Percentiles rank a stretch among this genome's conserved stretches.
Conservation (phyloP, 495 filamentous ascomycete genomes). For the Lichenothelia convexa region DNA sequence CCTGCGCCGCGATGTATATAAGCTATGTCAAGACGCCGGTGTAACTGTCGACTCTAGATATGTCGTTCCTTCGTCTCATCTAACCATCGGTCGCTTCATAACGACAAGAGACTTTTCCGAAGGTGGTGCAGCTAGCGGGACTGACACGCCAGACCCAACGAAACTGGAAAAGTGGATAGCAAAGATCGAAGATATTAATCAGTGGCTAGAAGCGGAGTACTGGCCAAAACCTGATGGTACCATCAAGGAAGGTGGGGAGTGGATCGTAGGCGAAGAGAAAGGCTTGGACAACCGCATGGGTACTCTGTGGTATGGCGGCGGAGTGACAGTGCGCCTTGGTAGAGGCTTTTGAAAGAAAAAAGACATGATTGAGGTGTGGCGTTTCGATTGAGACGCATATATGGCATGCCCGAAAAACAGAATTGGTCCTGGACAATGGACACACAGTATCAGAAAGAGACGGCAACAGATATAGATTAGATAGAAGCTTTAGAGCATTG, state of each 20-base stretch:
- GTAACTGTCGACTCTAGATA: conserved; percentile 55
- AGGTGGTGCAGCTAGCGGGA: conserved; percentile 11
- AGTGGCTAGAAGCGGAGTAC: conserved; percentile 43
- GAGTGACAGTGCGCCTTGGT: conserved; percentile 9
- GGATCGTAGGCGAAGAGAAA: conserved; percentile 29
- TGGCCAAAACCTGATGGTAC: conserved; percentile 36
- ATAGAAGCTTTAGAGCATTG: too few species aligned
- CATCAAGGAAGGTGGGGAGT: conserved; percentile 33
- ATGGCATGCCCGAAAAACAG: too few species aligned
- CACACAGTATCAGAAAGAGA: too few species aligned
- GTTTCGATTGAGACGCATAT: too few species aligned
- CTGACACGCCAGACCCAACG: too few species aligned
- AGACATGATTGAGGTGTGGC: too few species aligned
- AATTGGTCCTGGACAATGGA: too few species aligned
- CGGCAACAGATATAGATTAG: too few species aligned
- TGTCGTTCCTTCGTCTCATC: conserved; percentile 68
- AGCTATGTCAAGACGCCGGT: conserved; percentile 34
- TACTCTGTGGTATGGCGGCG: conserved; percentile 15
- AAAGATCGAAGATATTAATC: conserved; percentile 59
- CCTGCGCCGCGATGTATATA: conserved; percentile 60
- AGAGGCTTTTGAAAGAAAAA: conserved; percentile 14
- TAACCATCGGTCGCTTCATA: conserved; percentile 71
- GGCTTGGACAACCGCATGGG: conserved; percentile 11
- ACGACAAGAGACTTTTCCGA: conserved; percentile 28
- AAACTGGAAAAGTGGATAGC: conserved; percentile 40